A percentile compares a stretch with the other conserved stretches of the same genome.
Evolutionary conservation across 2,329 filamentous ascomycete species (phyloP).

Genomic region (Microsporum canis): DNA sequence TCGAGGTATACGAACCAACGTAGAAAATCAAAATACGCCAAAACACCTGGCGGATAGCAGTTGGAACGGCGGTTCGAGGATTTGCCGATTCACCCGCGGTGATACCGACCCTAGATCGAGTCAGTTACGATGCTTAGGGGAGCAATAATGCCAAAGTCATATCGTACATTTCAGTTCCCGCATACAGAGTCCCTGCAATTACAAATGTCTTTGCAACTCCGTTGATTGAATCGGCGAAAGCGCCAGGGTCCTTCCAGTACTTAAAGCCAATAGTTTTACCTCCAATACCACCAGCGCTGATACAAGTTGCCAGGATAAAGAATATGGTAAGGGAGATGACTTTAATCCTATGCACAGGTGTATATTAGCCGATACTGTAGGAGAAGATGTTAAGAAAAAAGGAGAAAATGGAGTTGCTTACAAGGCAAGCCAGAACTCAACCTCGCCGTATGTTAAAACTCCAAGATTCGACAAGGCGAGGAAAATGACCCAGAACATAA

Average conservation of each 20-base stretch:
- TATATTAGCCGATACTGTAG: background rate
- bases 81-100: constrained; percentile 31
- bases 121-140: background rate
- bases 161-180: constrained; percentile 8
- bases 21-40: constrained; percentile 45
- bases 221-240: constrained; percentile 27
- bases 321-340: constrained; percentile 24
- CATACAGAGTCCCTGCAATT: constrained; percentile 17
- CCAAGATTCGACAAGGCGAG: constrained; percentile 32
- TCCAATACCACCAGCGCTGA: constrained; percentile 25
- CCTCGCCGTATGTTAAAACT: constrained; percentile 42
- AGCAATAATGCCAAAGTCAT: background rate
- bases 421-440: constrained; percentile 38
- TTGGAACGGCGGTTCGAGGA: constrained; percentile 36
- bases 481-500: constrained; percentile 38
- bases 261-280: constrained; percentile 25
- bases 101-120: constrained; percentile 24
- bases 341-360: constrained; percentile 20
- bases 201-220: constrained; percentile 28
- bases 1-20: constrained; percentile 33
- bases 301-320: constrained; percentile 26
- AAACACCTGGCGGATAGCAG: constrained; percentile 33
- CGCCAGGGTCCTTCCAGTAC: constrained; percentile 29
- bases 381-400: background rate
- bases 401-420: constrained; percentile 10